phyloP scores from a whole-genome alignment of 768 basidiomycete species.

The Podaxis sp. region DNA sequence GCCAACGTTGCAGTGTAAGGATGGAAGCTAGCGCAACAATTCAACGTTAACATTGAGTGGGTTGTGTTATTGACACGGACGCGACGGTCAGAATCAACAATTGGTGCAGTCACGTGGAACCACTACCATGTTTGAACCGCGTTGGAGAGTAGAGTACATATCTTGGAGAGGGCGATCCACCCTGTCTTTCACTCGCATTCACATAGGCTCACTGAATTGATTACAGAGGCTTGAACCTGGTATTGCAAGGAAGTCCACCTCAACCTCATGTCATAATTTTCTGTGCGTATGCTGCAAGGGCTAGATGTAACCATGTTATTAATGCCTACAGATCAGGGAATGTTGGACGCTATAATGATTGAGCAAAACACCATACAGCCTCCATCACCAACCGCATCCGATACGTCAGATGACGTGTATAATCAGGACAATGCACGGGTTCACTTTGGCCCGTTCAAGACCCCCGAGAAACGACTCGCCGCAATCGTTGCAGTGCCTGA shows the following conservation, averaged over 20 bases:
- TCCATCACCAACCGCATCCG: slow-evolving; percentile 27
- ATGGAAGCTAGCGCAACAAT: no score
- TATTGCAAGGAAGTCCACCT: not conserved
- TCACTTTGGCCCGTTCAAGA: slow-evolving; percentile 51
- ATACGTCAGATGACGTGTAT: slow-evolving; percentile 41
- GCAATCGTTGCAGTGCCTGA: slow-evolving; percentile 27
- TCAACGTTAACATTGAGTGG: no score
- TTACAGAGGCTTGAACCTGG: not conserved
- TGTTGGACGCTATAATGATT: slow-evolving; percentile 9
- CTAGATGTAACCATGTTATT: not conserved
- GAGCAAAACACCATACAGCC: slow-evolving; percentile 9
- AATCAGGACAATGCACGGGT: slow-evolving; percentile 44
- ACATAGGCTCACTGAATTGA: not conserved
- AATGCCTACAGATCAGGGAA: slow-evolving; percentile 20
- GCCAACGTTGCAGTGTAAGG: no score
- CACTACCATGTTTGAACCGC: slow-evolving; percentile 7
- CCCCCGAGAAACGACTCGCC: slow-evolving; percentile 51
- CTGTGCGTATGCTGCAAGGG: not conserved
- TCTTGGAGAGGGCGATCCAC: not conserved
- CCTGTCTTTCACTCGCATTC: not conserved
- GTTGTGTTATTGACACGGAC: no score
- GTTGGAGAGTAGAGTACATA: not conserved
- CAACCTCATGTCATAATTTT: not conserved
- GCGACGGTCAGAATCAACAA: no score
- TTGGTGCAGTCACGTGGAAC: slow-evolving; percentile 5